A percentile compares a stretch with the other conserved stretches of the same genome.
These are phyloP conservation scores for Mycena kentingensis DNA, from an alignment of 768 basidiomycete species.

Conservation along the genomic window DNA sequence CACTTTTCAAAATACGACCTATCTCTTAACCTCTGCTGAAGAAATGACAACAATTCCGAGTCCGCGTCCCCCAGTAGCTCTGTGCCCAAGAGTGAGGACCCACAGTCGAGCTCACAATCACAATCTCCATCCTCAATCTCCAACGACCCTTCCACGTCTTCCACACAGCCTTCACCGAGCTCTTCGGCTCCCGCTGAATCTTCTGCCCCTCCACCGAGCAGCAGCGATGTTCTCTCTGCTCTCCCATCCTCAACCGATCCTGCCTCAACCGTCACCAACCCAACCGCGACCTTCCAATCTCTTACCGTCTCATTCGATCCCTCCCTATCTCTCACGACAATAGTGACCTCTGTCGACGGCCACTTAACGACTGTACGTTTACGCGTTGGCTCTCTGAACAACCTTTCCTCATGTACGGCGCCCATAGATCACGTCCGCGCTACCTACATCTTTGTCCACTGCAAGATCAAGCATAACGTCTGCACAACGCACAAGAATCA, in stretches of 20 bases:
- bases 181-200: no score
- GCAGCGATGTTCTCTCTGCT: neutral
- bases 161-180: no score
- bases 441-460: constrained; percentile 35
- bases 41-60: no score
- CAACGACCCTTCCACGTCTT: neutral
- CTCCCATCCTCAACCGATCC: neutral
- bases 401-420: neutral
- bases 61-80: no score
- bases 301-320: neutral
- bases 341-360: constrained; percentile 14
- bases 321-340: constrained; percentile 20
- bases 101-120: no score
- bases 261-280: neutral
- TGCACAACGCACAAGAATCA: constrained; percentile 39
- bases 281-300: neutral
- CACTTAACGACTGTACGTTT: constrained; percentile 17
- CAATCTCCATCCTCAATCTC: constrained; percentile 5
- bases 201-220: neutral
- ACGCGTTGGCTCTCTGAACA: neutral
- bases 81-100: no score
- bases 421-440: constrained; percentile 25
- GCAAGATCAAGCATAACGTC: constrained; percentile 15
- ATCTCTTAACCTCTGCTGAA: no score
- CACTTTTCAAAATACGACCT: no score